Evolutionary conservation across 345 rosid species (phyloP).

Genomic region (Eucalyptus pauciflora): DNA sequence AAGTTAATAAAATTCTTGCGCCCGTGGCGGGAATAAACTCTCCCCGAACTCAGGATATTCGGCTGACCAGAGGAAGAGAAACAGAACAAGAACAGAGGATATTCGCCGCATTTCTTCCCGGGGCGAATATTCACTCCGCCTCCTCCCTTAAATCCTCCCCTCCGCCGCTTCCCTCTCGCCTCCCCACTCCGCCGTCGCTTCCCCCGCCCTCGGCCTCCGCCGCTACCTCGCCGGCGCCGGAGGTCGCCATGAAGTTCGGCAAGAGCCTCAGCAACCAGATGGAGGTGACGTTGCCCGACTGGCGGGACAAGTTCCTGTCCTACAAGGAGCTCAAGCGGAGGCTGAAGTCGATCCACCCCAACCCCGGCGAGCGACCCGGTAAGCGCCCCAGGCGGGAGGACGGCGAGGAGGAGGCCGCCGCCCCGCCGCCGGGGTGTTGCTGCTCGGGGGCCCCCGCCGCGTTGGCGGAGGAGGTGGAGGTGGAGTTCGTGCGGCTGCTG

Average conservation of each 20-base stretch:
- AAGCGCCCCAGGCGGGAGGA: not conserved
- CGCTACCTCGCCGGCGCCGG: not conserved
- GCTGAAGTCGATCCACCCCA: slow-evolving; percentile 19
- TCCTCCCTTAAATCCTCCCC: not conserved
- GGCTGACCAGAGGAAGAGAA: not conserved
- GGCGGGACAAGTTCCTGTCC: slow-evolving; percentile 47
- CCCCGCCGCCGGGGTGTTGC: no score
- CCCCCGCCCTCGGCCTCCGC: not conserved
- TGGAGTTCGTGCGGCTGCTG: slow-evolving; percentile 24
- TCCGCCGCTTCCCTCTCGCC: not conserved
- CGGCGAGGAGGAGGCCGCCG: not conserved
- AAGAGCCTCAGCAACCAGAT: slow-evolving; percentile 49
- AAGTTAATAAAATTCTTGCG: not conserved
- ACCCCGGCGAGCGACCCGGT: not conserved
- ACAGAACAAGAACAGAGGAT: not conserved
- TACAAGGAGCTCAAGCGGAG: slow-evolving; percentile 43
- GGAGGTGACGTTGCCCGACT: slow-evolving; percentile 30
- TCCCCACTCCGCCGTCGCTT: not conserved
- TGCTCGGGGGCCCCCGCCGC: not conserved
- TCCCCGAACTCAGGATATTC: not conserved
- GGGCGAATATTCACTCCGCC: not conserved
- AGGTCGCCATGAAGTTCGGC: slow-evolving; percentile 25
- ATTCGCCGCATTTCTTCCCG: not conserved
- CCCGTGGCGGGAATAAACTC: not conserved
- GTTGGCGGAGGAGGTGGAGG: slow-evolving; percentile 7